Base-by-base conservation (phyloP, 148 eudicot species). In the Rhododendron vialii region DNA sequence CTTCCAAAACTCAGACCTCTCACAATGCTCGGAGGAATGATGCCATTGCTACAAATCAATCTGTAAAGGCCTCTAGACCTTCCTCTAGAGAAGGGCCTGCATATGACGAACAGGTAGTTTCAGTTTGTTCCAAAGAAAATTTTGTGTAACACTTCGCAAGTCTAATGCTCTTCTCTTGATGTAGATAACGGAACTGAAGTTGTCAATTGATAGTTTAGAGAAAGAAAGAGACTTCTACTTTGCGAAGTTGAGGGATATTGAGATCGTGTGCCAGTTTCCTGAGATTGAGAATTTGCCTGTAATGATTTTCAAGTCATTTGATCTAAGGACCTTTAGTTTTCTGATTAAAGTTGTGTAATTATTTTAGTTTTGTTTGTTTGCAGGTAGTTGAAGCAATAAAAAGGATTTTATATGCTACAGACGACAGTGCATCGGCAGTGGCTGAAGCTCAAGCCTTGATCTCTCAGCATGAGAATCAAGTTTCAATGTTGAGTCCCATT, bases 151-250 rank as follows among this genome's bases (percentile, higher is more conserved):
- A 36, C 41, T 41, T 59, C 28, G 17, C n/a, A 73, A 48, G 50
- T 28, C 84, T 85, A 41, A 89, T 41, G 17, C 67, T 71, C 76
- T 51, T 67, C 4, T 77, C 47, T 83, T 79, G 73, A 74, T 87
- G 89, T 93, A 96, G 98, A 93, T 96, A 48, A 96, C 98, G 22
- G 96, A 93, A 83, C 67, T 96, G 91, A 96, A 96, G 91, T 87
- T 96, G 80, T 93, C 95, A 43, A 91, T 96, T 36, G 98, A 96
- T 83, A 89, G 95, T 88, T 92, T 96, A 18, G 98, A 96, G 91
- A 96, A 95, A 86, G 98, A 96, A 86, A 91, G 98, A 91, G 98
- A 96, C 83, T 96, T 95, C 93, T 95, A 96, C 92, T 96, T 96
- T 87, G 91, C 92, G 15, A 96, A 96, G 90, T 89, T 96, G 88